A percentile compares a stretch with the other conserved stretches of the same genome.
These are phyloP conservation scores for Tranzscheliella williamsii DNA, from an alignment of 1,284 basidiomycete genomes.

Conservation along the genomic window DNA sequence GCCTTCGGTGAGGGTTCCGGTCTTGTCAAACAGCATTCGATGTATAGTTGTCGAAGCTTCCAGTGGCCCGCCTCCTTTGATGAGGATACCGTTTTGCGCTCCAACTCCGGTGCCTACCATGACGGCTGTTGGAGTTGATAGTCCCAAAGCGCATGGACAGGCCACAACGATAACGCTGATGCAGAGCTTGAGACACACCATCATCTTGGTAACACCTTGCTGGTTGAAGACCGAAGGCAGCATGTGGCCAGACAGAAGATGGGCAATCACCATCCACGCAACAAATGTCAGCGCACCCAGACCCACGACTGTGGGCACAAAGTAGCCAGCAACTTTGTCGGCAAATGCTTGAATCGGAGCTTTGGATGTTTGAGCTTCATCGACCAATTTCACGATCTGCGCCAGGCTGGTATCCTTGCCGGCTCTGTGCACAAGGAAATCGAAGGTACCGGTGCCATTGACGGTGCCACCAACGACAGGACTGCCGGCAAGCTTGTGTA, in stretches of 20 bases:
- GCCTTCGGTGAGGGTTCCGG: constrained; percentile 91
- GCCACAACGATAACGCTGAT: constrained; percentile 98
- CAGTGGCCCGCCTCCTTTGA: constrained; percentile 92
- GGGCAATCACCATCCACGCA: constrained; percentile 79
- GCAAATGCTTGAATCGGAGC: constrained; percentile 98
- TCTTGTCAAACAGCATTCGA: constrained; percentile 91
- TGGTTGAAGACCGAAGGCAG: constrained; percentile 82
- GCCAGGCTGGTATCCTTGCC: constrained; percentile 93
- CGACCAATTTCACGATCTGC: constrained; percentile 94
- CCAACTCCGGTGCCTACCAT: constrained; percentile 99
- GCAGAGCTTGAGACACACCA: constrained; percentile 93
- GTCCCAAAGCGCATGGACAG: constrained; percentile 94
- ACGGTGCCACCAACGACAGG: constrained; percentile 93
- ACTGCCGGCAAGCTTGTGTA: constrained; percentile 80
- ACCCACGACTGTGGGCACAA: constrained; percentile 87
- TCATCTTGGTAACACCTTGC: constrained; percentile 81
- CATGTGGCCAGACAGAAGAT: constrained; percentile 63
- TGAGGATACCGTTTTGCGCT: constrained; percentile 93
- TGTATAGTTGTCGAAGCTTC: constrained; percentile 85
- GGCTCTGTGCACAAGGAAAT: constrained; percentile 91
- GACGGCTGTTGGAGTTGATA: constrained; percentile 96
- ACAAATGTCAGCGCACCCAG: constrained; percentile 82
- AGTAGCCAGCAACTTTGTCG: constrained; percentile 89
- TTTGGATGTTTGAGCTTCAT: constrained; percentile 96
- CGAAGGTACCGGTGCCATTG: constrained; percentile 92